A percentile compares a stretch with the other conserved stretches of the same genome.
These are phyloP conservation scores for Tuber microsphaerosporum DNA, from an alignment of 495 filamentous ascomycete species.

Conservation along the genomic window DNA sequence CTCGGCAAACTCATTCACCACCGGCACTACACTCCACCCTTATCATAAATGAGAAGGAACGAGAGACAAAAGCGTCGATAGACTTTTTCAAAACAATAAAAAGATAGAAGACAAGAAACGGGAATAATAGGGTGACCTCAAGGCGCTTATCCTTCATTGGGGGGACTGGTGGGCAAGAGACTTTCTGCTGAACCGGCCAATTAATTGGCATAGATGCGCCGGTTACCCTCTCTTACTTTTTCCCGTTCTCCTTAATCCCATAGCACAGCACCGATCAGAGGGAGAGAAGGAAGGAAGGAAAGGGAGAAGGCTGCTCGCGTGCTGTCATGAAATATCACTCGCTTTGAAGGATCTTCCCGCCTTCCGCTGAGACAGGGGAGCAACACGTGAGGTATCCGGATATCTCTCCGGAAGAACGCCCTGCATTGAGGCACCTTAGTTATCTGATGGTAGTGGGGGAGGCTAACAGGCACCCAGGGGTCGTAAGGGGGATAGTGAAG, in stretches of 20 bases:
- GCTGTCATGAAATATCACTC: slow-evolving; percentile 1
- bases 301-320: neutral
- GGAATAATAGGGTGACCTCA: neutral
- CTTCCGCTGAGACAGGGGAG: neutral
- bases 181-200: neutral
- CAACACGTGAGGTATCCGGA: neutral
- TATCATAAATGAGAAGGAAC: neutral
- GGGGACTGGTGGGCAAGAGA: neutral
- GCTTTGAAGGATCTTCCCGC: neutral
- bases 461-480: neutral
- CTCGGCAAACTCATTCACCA: neutral
- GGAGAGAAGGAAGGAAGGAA: neutral
- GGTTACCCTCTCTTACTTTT: neutral
- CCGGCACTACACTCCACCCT: neutral
- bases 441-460: neutral
- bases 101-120: neutral
- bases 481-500: neutral
- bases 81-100: neutral
- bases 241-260: neutral
- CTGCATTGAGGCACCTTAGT: neutral
- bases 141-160: neutral
- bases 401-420: neutral
- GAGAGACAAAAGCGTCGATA: neutral
- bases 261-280: neutral
- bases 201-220: neutral